phyloP scores from a whole-genome alignment of 1,139 yeast genomes.

The Arxiozyma slooffiae region DNA sequence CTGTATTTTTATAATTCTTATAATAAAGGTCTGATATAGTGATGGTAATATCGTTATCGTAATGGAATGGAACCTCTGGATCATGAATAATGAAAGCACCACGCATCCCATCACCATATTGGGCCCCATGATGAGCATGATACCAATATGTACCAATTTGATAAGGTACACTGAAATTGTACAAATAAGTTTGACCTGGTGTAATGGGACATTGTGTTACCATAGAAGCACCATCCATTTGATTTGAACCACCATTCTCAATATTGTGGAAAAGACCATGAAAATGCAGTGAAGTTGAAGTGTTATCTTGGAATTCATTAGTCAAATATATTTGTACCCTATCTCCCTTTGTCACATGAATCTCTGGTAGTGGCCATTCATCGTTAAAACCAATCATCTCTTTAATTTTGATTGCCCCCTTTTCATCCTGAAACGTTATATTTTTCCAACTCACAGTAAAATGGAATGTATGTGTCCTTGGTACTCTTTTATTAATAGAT shows the following conservation, averaged over 20 bases:
- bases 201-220: slow-evolving; percentile 72
- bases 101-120: slow-evolving; percentile 70
- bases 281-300: slow-evolving; percentile 55
- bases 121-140: slow-evolving; percentile 71
- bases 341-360: slow-evolving; percentile 56
- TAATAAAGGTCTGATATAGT: slow-evolving; percentile 59
- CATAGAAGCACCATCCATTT: slow-evolving; percentile 73
- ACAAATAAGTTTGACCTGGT: slow-evolving; percentile 52
- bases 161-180: slow-evolving; percentile 52
- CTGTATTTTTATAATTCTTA: slow-evolving; percentile 37
- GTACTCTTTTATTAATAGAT: not conserved
- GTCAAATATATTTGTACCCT: slow-evolving; percentile 48
- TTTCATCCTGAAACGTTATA: slow-evolving; percentile 39
- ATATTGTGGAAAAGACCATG: slow-evolving; percentile 65
- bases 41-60: slow-evolving; percentile 52
- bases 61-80: slow-evolving; percentile 40
- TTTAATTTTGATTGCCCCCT: slow-evolving; percentile 42
- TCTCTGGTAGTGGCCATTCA: slow-evolving; percentile 64
- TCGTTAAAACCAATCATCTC: slow-evolving; percentile 56
- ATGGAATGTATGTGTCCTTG: slow-evolving; percentile 39
- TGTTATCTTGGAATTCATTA: slow-evolving; percentile 42
- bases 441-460: slow-evolving; percentile 44
- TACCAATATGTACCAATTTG: slow-evolving; percentile 76
- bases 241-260: slow-evolving; percentile 32
- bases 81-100: slow-evolving; percentile 65